A percentile compares a stretch with the other conserved stretches of the same genome.
phyloP scores from a whole-genome alignment of 495 filamentous ascomycete species.

The Bryoglossum gracile region DNA sequence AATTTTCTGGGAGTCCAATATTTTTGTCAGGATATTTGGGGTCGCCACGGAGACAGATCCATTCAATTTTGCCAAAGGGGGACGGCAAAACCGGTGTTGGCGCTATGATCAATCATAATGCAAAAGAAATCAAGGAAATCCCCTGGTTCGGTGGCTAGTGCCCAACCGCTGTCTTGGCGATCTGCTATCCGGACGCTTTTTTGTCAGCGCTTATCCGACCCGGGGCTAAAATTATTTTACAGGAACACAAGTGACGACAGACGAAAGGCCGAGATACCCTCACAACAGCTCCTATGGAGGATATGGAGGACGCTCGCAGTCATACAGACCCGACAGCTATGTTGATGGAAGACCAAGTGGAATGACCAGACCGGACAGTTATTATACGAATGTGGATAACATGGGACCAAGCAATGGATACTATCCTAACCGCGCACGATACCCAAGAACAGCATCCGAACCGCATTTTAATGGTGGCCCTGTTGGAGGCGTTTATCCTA shows the following conservation, averaged over 20 bases:
- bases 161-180: slow-evolving; percentile 9
- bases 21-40: no score
- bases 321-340: slow-evolving; percentile 40
- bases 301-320: slow-evolving; percentile 36
- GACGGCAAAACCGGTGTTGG: no score
- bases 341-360: slow-evolving; percentile 32
- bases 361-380: slow-evolving; percentile 42
- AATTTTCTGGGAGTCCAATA: not conserved
- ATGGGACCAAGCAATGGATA: slow-evolving; percentile 31
- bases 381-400: slow-evolving; percentile 37
- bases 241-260: slow-evolving; percentile 28
- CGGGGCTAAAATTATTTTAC: slow-evolving; percentile 14
- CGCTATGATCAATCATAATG: no score
- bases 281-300: slow-evolving; percentile 45
- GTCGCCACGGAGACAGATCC: no score
- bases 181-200: slow-evolving; percentile 1
- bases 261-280: slow-evolving; percentile 39
- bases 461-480: slow-evolving; percentile 30
- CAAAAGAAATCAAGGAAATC: slow-evolving; percentile 4
- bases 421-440: slow-evolving; percentile 36
- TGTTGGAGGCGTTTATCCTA: slow-evolving; percentile 52
- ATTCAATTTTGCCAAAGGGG: no score
- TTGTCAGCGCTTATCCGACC: slow-evolving; percentile 2
- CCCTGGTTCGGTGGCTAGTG: slow-evolving; percentile 7
- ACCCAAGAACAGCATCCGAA: slow-evolving; percentile 40